phyloP scores from a whole-genome alignment of 768 basidiomycete species.

The Cystobasidium ongulense region DNA sequence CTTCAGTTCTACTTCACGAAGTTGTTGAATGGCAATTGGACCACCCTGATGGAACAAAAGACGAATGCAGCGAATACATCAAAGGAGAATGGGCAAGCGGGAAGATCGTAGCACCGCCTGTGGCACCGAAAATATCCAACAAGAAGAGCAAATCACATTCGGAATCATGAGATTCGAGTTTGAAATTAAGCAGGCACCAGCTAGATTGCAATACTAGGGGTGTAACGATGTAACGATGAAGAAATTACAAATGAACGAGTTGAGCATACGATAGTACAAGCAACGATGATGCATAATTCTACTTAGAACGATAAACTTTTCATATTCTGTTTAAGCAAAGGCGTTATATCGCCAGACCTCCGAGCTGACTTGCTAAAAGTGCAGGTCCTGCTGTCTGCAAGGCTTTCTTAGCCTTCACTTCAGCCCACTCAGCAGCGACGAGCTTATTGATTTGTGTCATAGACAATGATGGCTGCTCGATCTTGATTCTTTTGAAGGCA shows the following conservation, averaged over 20 bases:
- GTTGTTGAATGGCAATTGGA: conserved; percentile 80
- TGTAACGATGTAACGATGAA: background rate
- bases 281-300: background rate
- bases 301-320: background rate
- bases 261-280: background rate
- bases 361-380: background rate
- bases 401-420: background rate
- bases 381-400: background rate
- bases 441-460: conserved; percentile 29
- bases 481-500: conserved; percentile 25
- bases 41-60: conserved; percentile 59
- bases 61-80: conserved; percentile 65
- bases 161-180: background rate
- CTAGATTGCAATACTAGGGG: background rate
- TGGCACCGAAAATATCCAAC: background rate
- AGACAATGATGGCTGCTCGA: background rate
- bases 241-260: background rate
- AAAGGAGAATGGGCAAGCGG: conserved; percentile 48
- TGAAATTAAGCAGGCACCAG: background rate
- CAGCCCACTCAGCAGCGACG: conserved; percentile 21
- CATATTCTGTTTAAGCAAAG: background rate
- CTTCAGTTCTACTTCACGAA: conserved; percentile 56
- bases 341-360: background rate
- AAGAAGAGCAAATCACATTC: background rate
- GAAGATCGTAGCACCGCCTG: background rate